Percentiles rank a stretch among this genome's conserved stretches.
Conservation (phyloP, 176 grass and related monocot genomes). For the Olyra latifolia region DNA sequence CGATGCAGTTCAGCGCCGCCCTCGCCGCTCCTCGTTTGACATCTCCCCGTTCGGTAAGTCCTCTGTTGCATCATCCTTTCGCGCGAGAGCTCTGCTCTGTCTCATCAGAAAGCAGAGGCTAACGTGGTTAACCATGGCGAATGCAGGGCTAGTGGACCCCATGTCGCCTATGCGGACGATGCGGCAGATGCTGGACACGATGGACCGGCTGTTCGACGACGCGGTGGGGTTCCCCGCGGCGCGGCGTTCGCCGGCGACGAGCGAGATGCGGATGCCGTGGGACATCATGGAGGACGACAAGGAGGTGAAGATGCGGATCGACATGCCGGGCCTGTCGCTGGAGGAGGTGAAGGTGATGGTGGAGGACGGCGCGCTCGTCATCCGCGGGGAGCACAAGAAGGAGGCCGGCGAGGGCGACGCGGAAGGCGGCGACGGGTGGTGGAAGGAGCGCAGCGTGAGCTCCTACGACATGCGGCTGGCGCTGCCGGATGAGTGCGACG, state of each 20-base stretch:
- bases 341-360: conserved; percentile 80
- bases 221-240: conserved; percentile 39
- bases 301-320: conserved; percentile 80
- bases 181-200: conserved; percentile 82
- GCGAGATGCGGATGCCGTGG: conserved; percentile 58
- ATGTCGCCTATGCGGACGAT: conserved; percentile 84
- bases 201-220: conserved; percentile 88
- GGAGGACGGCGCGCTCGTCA: conserved; percentile 68
- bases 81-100: neutral
- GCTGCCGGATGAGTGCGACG: conserved; percentile 62
- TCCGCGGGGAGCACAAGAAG: conserved; percentile 61
- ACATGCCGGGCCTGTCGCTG: conserved; percentile 66
- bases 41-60: conserved; percentile 64
- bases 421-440: conserved; percentile 35
- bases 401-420: conserved; percentile 16
- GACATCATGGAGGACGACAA: conserved; percentile 67
- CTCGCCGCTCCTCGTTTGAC: conserved; percentile 42
- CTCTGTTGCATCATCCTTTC: neutral
- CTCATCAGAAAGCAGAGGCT: neutral
- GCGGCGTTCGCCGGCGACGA: conserved; percentile 8
- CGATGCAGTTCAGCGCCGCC: conserved; percentile 45
- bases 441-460: conserved; percentile 61
- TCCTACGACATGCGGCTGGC: conserved; percentile 55
- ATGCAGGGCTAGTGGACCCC: conserved; percentile 58
- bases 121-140: neutral